Evolutionary conservation across 768 basidiomycete species (phyloP).

Genomic region (Jaapia argillacea): DNA sequence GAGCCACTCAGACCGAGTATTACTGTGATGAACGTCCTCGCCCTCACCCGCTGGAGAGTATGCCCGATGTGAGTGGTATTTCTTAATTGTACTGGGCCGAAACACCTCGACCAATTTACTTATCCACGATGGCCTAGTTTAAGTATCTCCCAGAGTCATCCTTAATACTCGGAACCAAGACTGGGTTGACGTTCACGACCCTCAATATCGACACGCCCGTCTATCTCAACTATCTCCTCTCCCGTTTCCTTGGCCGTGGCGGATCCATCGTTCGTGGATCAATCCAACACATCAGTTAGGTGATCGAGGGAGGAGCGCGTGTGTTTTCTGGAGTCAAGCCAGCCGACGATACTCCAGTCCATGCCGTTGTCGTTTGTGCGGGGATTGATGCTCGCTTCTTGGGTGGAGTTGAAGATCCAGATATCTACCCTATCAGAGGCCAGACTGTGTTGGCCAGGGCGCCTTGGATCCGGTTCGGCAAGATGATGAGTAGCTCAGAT

Average conservation of each 20-base stretch:
- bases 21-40: constrained; percentile 29
- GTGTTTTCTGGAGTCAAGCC: constrained; percentile 11
- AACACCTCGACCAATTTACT: background rate
- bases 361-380: constrained; percentile 59
- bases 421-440: constrained; percentile 35
- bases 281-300: constrained; percentile 60
- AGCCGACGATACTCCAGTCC: constrained; percentile 12
- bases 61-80: constrained; percentile 20
- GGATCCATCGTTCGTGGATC: constrained; percentile 48
- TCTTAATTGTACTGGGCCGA: background rate
- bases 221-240: constrained; percentile 56
- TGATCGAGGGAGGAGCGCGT: constrained; percentile 48
- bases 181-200: constrained; percentile 53
- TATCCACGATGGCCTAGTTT: constrained; percentile 20
- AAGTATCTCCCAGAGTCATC: constrained; percentile 29
- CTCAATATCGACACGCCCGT: constrained; percentile 55
- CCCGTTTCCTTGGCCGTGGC: constrained; percentile 48
- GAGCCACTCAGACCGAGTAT: constrained; percentile 54
- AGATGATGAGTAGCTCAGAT: constrained; percentile 29
- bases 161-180: constrained; percentile 31
- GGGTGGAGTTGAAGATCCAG: constrained; percentile 40
- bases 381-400: constrained; percentile 50
- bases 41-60: constrained; percentile 22
- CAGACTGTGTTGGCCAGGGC: constrained; percentile 34
- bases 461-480: constrained; percentile 44